phyloP scores from a whole-genome alignment of 1,139 yeast species.

The Hemisphaericaspora lyxosophila region DNA sequence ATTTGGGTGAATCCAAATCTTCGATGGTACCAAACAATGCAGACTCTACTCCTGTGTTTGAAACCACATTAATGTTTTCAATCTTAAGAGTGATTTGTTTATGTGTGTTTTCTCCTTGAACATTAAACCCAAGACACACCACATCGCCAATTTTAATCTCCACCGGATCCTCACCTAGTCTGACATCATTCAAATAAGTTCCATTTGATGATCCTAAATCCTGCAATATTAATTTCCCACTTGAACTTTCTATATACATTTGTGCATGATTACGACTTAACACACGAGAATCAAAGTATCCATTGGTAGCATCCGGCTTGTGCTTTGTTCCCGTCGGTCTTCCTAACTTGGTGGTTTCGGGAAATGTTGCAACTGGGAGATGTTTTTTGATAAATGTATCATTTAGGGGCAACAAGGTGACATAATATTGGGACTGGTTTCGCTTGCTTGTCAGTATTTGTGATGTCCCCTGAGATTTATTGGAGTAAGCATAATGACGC shows the following conservation, averaged over 20 bases:
- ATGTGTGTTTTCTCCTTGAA: slow-evolving; percentile 79
- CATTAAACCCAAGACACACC: slow-evolving; percentile 88
- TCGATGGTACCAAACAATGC: slow-evolving; percentile 5
- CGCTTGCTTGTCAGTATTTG: slow-evolving; percentile 25
- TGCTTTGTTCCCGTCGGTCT: slow-evolving; percentile 78
- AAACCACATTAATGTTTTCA: slow-evolving; percentile 66
- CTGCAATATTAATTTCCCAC: slow-evolving; percentile 70
- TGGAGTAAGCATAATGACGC: slow-evolving; percentile 7
- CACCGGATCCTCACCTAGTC: slow-evolving; percentile 63
- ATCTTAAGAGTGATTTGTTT: slow-evolving; percentile 81
- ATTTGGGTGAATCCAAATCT: slow-evolving; percentile 26
- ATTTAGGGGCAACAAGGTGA: slow-evolving; percentile 73
- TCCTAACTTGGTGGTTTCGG: slow-evolving; percentile 84
- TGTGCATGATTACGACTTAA: slow-evolving; percentile 93
- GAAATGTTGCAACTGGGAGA: slow-evolving; percentile 74
- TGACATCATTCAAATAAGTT: slow-evolving; percentile 78
- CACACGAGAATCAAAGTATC: slow-evolving; percentile 92
- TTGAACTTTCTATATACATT: slow-evolving; percentile 67
- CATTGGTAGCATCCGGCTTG: slow-evolving; percentile 77
- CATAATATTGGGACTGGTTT: slow-evolving; percentile 46
- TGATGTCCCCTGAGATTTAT: slow-evolving; percentile 12
- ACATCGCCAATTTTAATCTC: slow-evolving; percentile 74
- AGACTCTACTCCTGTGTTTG: slow-evolving; percentile 23
- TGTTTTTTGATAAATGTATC: slow-evolving; percentile 81
- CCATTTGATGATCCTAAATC: slow-evolving; percentile 94